Evolutionary conservation across 108 stramenopile species (phyloP).

Genomic region (Discostella pseudostelligera): DNA sequence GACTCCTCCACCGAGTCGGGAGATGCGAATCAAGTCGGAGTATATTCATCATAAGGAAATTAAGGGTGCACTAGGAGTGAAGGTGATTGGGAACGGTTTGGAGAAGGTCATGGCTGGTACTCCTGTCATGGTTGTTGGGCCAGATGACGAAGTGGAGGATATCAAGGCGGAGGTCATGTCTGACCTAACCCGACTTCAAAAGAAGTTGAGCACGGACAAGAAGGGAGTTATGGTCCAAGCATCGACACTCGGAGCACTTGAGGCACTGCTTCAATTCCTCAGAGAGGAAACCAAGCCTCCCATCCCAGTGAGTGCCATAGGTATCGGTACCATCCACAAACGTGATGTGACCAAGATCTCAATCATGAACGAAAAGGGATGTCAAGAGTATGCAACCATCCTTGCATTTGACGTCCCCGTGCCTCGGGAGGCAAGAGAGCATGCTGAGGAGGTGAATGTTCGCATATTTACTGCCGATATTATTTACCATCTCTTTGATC

Average conservation of each 20-base stretch:
- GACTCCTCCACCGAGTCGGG: slow-evolving; percentile 96
- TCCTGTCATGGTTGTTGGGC: slow-evolving; percentile 91
- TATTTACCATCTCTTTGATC: slow-evolving; percentile 99
- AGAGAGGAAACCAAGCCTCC: slow-evolving; percentile 96
- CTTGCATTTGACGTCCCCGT: slow-evolving; percentile 98
- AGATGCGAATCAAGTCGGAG: slow-evolving; percentile 97
- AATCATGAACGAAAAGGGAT: slow-evolving; percentile 98
- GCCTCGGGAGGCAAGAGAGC: slow-evolving; percentile 88
- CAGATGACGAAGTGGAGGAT: slow-evolving; percentile 97
- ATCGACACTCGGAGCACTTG: slow-evolving; percentile 97
- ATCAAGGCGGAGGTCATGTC: slow-evolving; percentile 97
- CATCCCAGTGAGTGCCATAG: slow-evolving; percentile 94
- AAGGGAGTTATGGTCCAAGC: slow-evolving; percentile 98
- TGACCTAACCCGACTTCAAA: slow-evolving; percentile 84
- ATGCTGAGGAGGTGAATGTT: slow-evolving; percentile 90
- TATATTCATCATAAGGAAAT: slow-evolving; percentile 97
- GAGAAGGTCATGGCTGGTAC: slow-evolving; percentile 99
- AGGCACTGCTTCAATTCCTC: slow-evolving; percentile 98
- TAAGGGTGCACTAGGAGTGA: slow-evolving; percentile 97
- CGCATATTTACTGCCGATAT: slow-evolving; percentile 99
- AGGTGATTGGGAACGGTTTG: slow-evolving; percentile 92
- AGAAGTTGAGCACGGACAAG: slow-evolving; percentile 90
- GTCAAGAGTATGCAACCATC: slow-evolving; percentile 94
- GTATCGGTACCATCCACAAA: slow-evolving; percentile 97
- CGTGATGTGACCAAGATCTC: slow-evolving; percentile 97